Percentiles rank a stretch among this genome's conserved stretches.
Conservation (phyloP, 768 basidiomycete species). For the Hypholoma sublateritium region DNA sequence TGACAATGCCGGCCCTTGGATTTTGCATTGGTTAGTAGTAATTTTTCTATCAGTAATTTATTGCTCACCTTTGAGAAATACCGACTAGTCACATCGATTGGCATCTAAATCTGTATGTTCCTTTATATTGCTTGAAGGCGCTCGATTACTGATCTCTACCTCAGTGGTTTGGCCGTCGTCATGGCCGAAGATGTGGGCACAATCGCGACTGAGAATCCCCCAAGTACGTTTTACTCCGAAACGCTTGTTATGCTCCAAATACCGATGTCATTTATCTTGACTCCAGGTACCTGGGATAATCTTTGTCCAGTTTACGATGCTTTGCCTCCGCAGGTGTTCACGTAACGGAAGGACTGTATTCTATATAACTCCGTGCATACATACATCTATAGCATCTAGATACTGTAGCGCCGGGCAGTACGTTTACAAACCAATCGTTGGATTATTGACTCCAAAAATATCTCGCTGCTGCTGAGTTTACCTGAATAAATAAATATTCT, state of each 20-base stretch:
- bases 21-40: constrained; percentile 29
- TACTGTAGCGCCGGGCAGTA: too few relatives aligned
- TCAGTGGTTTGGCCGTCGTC: constrained; percentile 28
- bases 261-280: neutral
- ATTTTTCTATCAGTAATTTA: constrained; percentile 27
- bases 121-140: neutral
- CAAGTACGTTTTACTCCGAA: constrained; percentile 20
- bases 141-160: neutral
- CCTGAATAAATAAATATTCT: too few relatives aligned
- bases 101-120: constrained; percentile 35
- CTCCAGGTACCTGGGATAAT: constrained; percentile 24
- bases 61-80: too few relatives aligned
- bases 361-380: too few relatives aligned
- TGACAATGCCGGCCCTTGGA: constrained; percentile 64
- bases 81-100: constrained; percentile 32
- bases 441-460: too few relatives aligned
- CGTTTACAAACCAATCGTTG: too few relatives aligned
- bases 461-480: too few relatives aligned
- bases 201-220: constrained; percentile 16
- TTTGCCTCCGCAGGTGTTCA: constrained; percentile 1
- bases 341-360: neutral
- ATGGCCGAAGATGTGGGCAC: constrained; percentile 33
- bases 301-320: constrained; percentile 33
- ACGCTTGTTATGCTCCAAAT: constrained; percentile 3
- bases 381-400: too few relatives aligned